A percentile compares a stretch with the other conserved stretches of the same genome.
Evolutionary conservation across 192 early-diverging fungal species (phyloP).

Genomic region (Haplosporangium gracile): DNA sequence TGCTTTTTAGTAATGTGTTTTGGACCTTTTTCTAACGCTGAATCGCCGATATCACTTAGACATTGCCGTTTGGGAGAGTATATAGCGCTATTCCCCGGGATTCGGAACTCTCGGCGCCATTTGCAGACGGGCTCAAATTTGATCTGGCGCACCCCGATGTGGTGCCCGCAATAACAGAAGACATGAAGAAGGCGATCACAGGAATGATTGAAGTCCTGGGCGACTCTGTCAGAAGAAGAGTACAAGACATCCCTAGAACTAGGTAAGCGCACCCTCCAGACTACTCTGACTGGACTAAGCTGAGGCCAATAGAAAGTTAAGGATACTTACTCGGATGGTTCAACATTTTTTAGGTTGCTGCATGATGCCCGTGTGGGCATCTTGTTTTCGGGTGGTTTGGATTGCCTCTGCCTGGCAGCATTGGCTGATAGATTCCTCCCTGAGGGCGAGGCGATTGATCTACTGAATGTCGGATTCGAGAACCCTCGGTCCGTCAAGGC

Average conservation of each 20-base stretch:
- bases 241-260: conserved; percentile 63
- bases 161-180: conserved; percentile 46
- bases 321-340: not conserved
- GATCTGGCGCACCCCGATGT: conserved; percentile 34
- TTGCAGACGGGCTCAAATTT: conserved; percentile 40
- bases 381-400: conserved; percentile 95
- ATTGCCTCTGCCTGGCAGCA: conserved; percentile 92
- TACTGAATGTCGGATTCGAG: conserved; percentile 97
- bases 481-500: conserved; percentile 81
- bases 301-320: too few relatives aligned
- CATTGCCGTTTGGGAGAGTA: conserved; percentile 62
- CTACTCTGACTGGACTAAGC: too few relatives aligned
- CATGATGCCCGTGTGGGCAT: conserved; percentile 74
- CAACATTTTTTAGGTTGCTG: conserved; percentile 25
- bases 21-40: not conserved
- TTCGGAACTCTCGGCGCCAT: conserved; percentile 34
- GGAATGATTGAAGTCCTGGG: conserved; percentile 54
- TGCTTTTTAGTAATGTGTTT: not conserved
- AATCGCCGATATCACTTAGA: conserved; percentile 14
- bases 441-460: conserved; percentile 82
- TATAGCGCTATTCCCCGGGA: conserved; percentile 50
- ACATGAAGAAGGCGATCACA: conserved; percentile 59
- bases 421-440: conserved; percentile 82
- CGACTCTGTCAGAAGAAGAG: conserved; percentile 61
- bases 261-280: conserved; percentile 33